Percentiles rank a stretch among this genome's conserved stretches.
Evolutionary conservation across 257 asterid species (phyloP).

Genomic region (Nicotiana paniculata): DNA sequence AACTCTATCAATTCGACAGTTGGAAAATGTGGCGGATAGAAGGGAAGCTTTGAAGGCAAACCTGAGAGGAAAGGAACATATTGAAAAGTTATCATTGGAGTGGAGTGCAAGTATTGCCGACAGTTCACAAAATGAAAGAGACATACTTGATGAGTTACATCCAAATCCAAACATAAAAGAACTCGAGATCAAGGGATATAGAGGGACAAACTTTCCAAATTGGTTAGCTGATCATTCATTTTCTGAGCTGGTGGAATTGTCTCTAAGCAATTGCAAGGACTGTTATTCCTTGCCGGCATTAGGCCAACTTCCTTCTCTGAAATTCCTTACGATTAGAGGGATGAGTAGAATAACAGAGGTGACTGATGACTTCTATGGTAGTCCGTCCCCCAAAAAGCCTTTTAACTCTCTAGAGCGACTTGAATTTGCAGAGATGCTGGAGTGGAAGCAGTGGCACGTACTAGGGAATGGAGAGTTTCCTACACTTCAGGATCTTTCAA

Average conservation of each 20-base stretch:
- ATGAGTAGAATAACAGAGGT: background rate
- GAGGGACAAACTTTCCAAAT: background rate
- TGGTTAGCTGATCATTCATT: background rate
- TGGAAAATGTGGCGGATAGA: too few species aligned
- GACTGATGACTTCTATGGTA: background rate
- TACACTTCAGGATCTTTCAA: background rate
- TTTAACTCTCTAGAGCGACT: constrained; percentile 1
- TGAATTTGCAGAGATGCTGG: background rate
- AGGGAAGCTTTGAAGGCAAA: too few species aligned
- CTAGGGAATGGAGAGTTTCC: background rate
- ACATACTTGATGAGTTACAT: background rate
- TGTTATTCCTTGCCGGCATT: constrained; percentile 6
- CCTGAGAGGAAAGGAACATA: too few species aligned
- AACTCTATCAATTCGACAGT: too few species aligned
- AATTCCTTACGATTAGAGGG: background rate
- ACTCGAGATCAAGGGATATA: background rate
- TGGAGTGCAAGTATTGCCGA: background rate
- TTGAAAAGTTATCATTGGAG: background rate
- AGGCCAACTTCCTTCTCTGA: constrained; percentile 4
- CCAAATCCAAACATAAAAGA: background rate
- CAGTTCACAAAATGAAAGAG: background rate
- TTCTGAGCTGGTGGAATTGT: background rate
- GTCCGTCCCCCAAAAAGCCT: background rate
- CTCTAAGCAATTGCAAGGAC: background rate
- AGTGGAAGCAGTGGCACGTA: background rate